Base-by-base conservation (phyloP, 2,329 filamentous ascomycete species). In the Xylaria sp. region DNA sequence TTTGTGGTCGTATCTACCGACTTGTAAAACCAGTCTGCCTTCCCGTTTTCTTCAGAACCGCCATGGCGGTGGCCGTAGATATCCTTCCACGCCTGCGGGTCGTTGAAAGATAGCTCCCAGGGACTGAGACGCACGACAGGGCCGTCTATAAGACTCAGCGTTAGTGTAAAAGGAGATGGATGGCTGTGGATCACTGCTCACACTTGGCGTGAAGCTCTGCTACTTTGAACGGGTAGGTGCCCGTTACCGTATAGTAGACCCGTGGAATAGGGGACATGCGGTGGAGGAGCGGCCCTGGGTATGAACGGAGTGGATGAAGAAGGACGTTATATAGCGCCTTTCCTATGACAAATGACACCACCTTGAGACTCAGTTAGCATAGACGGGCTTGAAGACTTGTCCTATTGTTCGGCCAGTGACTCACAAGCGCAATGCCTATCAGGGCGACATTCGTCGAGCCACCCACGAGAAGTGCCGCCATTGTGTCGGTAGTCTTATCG, bases 41-140 rank as follows among this genome's bases (percentile, higher is more conserved):
- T 71, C n/a, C 58, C 48, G 9, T 68, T 54, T 52, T 69, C 68
- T 8, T 44, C 44, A 7, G 42, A 45, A 17, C 60, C 59, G 7
- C 61, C 58, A 7, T 46, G 44, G 2, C 58, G 55, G 41, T 65
- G 60, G 40, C 62, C 63, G 26, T 64, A 63, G 42, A 66, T 64
- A 13, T 73, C 71, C 44, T 64, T 65, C 68, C 69, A 73, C 7
- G 71, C 71, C 21, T 65, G 60, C 2, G 69, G 51, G 71, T 71
- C 42, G 21, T 64, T 64, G 50, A 71, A 77, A 3, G 72, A 71
- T 7, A 78, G 66, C 54, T 77, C 73, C 46, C 72, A 66, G 0
- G 75, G 75, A 2, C 65, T 63, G 39, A 75, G 61, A 2, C 76
- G 71, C 4, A 78, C 72, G 4, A 77, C 62, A 1, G 66, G 64